Evolutionary conservation across 148 eudicot genomes (phyloP).

Genomic region (Beta vulgaris): DNA sequence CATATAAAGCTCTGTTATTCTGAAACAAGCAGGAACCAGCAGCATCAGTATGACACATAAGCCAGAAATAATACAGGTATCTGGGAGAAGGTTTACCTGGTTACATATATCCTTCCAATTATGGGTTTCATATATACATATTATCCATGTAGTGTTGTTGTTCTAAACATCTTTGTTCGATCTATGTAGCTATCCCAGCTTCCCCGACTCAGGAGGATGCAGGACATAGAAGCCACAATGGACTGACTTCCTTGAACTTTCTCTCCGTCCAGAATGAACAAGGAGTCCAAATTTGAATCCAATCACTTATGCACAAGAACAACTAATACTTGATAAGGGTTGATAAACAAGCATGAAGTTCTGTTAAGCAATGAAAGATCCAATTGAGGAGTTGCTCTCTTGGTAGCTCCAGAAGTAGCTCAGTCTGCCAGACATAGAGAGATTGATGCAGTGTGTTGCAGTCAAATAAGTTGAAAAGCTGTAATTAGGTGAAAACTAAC

Average conservation of each 20-base stretch:
- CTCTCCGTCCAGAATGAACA: not conserved
- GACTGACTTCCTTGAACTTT: not conserved
- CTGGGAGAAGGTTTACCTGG: conserved; percentile 13
- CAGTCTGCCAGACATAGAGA: conserved; percentile 50
- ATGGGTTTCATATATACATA: conserved; percentile 17
- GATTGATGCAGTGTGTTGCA: not conserved
- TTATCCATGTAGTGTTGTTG: not conserved
- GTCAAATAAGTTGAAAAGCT: conserved; percentile 1
- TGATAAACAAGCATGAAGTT: conserved; percentile 77
- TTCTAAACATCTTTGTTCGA: not conserved
- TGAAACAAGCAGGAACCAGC: not conserved
- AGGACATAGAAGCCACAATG: not conserved
- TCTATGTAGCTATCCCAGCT: conserved; percentile 12
- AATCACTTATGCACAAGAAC: not conserved
- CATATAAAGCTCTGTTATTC: not conserved
- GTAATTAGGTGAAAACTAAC: not conserved
- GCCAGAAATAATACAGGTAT: not conserved
- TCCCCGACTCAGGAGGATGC: not conserved
- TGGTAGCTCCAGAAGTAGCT: conserved; percentile 81
- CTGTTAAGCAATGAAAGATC: conserved; percentile 87
- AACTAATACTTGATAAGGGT: conserved; percentile 72
- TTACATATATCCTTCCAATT: not conserved
- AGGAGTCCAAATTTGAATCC: conserved; percentile 4
- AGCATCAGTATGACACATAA: not conserved
- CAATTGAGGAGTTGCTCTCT: conserved; percentile 86